Conservation (phyloP, 768 basidiomycete species). For the Rhodotorula kratochvilovae region DNA sequence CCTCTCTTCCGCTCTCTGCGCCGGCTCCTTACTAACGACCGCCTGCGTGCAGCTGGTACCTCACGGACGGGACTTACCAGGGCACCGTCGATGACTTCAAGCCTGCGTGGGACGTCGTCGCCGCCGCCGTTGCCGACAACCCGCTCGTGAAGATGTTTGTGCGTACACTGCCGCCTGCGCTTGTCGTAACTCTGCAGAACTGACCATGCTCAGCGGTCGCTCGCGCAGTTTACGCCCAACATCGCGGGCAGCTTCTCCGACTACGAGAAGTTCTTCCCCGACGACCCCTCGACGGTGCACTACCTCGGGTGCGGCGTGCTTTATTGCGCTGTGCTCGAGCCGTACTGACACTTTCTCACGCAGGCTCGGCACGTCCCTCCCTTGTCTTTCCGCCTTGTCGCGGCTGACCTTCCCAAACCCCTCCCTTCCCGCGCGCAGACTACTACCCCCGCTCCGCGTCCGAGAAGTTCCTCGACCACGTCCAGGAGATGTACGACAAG, state of each 20-base stretch:
- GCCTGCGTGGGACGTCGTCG: constrained; percentile 38
- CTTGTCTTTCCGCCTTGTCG: too few relatives aligned
- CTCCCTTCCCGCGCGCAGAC: constrained; percentile 2
- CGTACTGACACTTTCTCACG: too few relatives aligned
- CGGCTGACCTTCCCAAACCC: too few relatives aligned
- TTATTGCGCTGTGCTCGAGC: too few relatives aligned
- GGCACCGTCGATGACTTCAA: constrained; percentile 40
- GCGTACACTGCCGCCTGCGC: too few relatives aligned
- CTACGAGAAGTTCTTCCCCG: constrained; percentile 39
- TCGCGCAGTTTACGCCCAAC: constrained; percentile 33
- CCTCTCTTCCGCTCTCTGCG: too few relatives aligned
- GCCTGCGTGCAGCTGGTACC: background rate
- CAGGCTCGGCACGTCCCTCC: too few relatives aligned
- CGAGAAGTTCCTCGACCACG: constrained; percentile 24
- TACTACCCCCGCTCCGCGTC: constrained; percentile 31
- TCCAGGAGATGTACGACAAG: constrained; percentile 31
- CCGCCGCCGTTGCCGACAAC: constrained; percentile 29
- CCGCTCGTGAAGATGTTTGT: constrained; percentile 42
- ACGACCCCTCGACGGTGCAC: constrained; percentile 13
- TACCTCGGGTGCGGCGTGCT: constrained; percentile 1
- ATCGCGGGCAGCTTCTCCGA: constrained; percentile 20
- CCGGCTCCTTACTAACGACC: background rate
- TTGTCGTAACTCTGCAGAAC: too few relatives aligned
- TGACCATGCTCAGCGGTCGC: too few relatives aligned
- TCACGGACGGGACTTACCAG: constrained; percentile 39